phyloP scores from a whole-genome alignment of 2,329 filamentous ascomycete genomes.

The Aspergillus oerlinghausenensis region DNA sequence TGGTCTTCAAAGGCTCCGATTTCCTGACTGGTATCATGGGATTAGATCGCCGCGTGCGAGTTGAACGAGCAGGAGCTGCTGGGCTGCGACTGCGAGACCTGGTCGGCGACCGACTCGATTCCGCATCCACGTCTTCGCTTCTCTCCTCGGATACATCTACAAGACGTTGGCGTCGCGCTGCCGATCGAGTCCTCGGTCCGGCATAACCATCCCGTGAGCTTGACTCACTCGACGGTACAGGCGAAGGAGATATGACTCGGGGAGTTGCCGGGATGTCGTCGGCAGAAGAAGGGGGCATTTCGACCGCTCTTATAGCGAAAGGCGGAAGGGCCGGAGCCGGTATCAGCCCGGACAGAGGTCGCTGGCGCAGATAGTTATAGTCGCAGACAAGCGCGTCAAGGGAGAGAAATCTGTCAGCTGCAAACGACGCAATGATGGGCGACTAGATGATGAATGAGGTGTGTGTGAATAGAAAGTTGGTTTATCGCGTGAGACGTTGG shows the following conservation, averaged over 20 bases:
- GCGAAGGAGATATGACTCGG: slow-evolving; percentile 85
- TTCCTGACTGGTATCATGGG: slow-evolving; percentile 39
- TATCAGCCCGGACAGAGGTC: slow-evolving; percentile 24
- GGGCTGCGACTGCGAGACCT: slow-evolving; percentile 50
- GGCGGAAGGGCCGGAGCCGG: slow-evolving; percentile 45
- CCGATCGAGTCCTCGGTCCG: slow-evolving; percentile 73
- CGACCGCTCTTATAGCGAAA: slow-evolving; percentile 31
- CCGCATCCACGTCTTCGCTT: slow-evolving; percentile 49
- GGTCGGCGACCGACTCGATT: slow-evolving; percentile 56
- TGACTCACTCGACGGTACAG: slow-evolving; percentile 54
- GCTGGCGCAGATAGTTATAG: slow-evolving; percentile 11
- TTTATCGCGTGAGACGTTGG: slow-evolving; percentile 6
- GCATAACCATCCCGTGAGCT: slow-evolving; percentile 59
- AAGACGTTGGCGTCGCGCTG: slow-evolving; percentile 53
- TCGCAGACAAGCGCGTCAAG: slow-evolving; percentile 21
- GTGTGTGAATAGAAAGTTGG: not conserved
- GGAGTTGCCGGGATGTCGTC: slow-evolving; percentile 69
- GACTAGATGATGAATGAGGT: slow-evolving; percentile 9
- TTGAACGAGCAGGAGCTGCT: slow-evolving; percentile 32
- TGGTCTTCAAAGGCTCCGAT: slow-evolving; percentile 32
- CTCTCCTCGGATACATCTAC: slow-evolving; percentile 44
- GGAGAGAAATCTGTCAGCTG: slow-evolving; percentile 12
- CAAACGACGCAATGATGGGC: slow-evolving; percentile 35
- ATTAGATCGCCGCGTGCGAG: slow-evolving; percentile 40
- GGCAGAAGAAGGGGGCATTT: slow-evolving; percentile 45